These are phyloP conservation scores for Gossypium herbaceum DNA, from an alignment of 345 rosid genomes.

Conservation along the genomic window DNA sequence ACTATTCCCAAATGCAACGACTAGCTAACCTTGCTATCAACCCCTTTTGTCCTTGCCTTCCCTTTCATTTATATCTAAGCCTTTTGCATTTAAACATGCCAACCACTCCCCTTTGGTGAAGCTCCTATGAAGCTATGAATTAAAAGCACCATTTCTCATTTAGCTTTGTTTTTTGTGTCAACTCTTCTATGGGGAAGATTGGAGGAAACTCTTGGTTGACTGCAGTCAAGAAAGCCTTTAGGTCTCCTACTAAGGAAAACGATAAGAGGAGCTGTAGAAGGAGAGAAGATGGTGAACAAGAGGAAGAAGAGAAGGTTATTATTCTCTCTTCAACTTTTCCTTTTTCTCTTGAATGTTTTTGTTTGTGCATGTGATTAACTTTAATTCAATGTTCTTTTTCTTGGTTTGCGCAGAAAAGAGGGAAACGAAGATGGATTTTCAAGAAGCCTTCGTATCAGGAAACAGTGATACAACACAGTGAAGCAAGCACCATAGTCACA, in stretches of 20 bases:
- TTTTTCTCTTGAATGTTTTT: background rate
- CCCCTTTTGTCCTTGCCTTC: background rate
- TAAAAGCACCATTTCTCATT: background rate
- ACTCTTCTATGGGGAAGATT: conserved; percentile 41
- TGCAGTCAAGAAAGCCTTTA: conserved; percentile 66
- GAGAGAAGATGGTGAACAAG: conserved; percentile 45
- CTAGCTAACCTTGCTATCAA: background rate
- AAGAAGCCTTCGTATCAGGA: conserved; percentile 46
- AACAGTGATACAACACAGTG: conserved; percentile 29
- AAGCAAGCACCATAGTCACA: conserved; percentile 22
- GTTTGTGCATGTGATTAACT: background rate
- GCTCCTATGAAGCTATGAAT: conserved; percentile 6
- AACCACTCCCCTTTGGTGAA: conserved; percentile 23
- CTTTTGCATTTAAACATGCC: conserved; percentile 28
- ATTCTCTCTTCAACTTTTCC: background rate
- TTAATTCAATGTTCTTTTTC: background rate
- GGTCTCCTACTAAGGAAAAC: conserved; percentile 49
- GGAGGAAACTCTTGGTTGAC: conserved; percentile 72
- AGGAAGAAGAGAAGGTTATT: conserved; percentile 50
- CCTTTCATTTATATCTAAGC: conserved; percentile 24
- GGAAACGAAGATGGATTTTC: conserved; percentile 64
- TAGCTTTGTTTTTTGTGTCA: conserved; percentile 6
- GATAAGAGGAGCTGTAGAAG: conserved; percentile 41
- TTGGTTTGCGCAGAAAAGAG: conserved; percentile 49
- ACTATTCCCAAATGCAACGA: conserved; percentile 30